Conservation (phyloP, 345 rosid genomes). For the Acer yangbiense region DNA sequence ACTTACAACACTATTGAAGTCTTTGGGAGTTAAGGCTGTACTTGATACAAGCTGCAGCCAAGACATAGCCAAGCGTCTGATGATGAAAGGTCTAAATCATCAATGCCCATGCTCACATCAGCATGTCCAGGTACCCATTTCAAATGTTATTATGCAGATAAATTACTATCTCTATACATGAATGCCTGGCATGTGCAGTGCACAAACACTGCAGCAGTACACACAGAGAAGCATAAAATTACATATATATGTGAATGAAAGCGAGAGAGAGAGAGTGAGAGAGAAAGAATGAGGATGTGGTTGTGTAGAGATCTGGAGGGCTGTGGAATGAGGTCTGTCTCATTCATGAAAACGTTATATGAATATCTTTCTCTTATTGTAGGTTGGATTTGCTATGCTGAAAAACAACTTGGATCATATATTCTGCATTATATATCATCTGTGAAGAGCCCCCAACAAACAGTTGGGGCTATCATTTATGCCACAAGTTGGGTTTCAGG, state of each 20-base stretch:
- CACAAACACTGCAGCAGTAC: neutral
- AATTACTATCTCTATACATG: neutral
- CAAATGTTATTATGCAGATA: neutral
- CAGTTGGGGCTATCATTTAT: constrained; percentile 72
- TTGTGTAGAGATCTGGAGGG: neutral
- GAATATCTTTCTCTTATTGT: constrained; percentile 28
- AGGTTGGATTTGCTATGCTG: constrained; percentile 99
- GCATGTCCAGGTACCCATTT: constrained; percentile 83
- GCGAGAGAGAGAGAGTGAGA: neutral
- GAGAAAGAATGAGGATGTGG: neutral
- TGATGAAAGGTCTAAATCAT: constrained; percentile 37
- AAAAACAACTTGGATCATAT: constrained; percentile 83
- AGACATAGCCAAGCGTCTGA: constrained; percentile 55
- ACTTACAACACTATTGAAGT: constrained; percentile 78
- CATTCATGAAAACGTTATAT: neutral
- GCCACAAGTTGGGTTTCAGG: constrained; percentile 77
- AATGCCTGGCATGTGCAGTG: neutral
- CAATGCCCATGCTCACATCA: constrained; percentile 83
- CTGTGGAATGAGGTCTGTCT: neutral
- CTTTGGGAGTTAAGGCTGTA: constrained; percentile 83
- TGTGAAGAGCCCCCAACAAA: constrained; percentile 96
- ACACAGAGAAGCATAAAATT: neutral
- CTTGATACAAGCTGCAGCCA: constrained; percentile 84
- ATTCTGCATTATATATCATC: constrained; percentile 82
- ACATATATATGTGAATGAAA: neutral